Evolutionary conservation across 768 basidiomycete genomes (phyloP).

Genomic region (Serendipita sp.): DNA sequence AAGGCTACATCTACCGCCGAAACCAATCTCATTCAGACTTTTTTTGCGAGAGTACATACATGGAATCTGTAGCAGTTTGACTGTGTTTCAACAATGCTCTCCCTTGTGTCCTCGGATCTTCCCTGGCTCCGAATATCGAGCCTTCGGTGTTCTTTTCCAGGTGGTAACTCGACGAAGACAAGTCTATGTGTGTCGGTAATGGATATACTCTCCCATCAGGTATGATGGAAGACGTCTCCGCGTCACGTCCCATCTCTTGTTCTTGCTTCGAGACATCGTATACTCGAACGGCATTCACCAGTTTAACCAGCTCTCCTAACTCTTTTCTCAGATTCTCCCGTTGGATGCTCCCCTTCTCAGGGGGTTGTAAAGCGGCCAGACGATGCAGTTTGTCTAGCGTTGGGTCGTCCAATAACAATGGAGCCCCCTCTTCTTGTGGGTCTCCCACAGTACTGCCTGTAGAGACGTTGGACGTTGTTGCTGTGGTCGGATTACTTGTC

Average conservation of each 20-base stretch:
- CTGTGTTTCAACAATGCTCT: not conserved
- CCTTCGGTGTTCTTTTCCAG: not conserved
- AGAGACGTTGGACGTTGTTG: no score
- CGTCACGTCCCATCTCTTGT: not conserved
- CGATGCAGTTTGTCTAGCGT: slow-evolving; percentile 4
- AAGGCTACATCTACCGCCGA: not conserved
- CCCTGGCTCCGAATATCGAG: not conserved
- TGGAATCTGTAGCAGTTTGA: not conserved
- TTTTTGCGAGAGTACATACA: not conserved
- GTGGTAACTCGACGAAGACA: not conserved
- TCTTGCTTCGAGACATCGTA: not conserved
- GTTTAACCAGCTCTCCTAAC: not conserved
- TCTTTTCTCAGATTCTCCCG: not conserved
- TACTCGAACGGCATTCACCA: not conserved
- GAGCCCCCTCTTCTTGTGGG: no score
- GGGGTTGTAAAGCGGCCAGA: not conserved
- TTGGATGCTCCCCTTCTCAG: not conserved
- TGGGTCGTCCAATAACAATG: not conserved
- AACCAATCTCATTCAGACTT: not conserved
- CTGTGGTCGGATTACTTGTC: not conserved
- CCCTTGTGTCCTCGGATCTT: not conserved
- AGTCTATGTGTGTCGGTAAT: not conserved
- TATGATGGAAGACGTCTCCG: not conserved
- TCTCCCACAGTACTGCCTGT: no score
- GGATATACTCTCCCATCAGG: slow-evolving; percentile 2